Conservation (phyloP, 352 stramenopile genomes). For the Globisporangium iwayamae region DNA sequence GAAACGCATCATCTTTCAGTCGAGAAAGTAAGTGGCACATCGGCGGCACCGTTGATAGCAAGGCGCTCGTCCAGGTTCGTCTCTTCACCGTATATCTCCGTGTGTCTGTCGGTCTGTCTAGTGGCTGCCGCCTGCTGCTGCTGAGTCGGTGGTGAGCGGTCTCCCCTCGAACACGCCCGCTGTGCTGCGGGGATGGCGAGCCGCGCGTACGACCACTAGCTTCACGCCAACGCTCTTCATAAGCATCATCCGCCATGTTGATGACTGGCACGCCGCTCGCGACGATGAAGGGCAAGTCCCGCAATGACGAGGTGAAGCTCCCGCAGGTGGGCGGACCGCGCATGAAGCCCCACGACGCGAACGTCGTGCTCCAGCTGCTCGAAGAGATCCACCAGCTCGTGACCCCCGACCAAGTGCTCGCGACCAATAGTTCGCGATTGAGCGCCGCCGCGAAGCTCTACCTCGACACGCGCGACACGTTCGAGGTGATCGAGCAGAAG, state of each 20-base stretch:
- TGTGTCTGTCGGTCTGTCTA: too few species aligned
- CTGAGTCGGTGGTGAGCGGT: too few species aligned
- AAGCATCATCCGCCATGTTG: not conserved
- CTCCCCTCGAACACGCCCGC: too few species aligned
- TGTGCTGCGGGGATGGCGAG: too few species aligned
- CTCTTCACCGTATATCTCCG: too few species aligned
- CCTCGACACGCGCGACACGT: slow-evolving; percentile 70
- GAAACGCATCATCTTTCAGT: not conserved
- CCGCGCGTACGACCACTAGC: too few species aligned
- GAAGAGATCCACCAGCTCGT: slow-evolving; percentile 61
- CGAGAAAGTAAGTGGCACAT: not conserved
- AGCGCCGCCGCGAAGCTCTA: slow-evolving; percentile 70
- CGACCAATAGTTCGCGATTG: slow-evolving; percentile 31
- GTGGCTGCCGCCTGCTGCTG: too few species aligned
- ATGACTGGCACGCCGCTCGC: slow-evolving; percentile 8
- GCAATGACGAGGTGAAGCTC: slow-evolving; percentile 1
- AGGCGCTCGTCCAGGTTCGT: too few species aligned
- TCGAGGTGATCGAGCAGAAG: slow-evolving; percentile 57
- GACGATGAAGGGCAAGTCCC: slow-evolving; percentile 1
- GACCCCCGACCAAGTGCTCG: slow-evolving; percentile 23
- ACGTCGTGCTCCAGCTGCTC: slow-evolving; percentile 68
- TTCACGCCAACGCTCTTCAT: not conserved
- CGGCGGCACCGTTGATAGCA: not conserved
- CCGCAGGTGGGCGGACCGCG: not conserved
- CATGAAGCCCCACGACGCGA: slow-evolving; percentile 28